Evolutionary conservation across 768 basidiomycete genomes (phyloP).

Genomic region (Suillus weaverae): DNA sequence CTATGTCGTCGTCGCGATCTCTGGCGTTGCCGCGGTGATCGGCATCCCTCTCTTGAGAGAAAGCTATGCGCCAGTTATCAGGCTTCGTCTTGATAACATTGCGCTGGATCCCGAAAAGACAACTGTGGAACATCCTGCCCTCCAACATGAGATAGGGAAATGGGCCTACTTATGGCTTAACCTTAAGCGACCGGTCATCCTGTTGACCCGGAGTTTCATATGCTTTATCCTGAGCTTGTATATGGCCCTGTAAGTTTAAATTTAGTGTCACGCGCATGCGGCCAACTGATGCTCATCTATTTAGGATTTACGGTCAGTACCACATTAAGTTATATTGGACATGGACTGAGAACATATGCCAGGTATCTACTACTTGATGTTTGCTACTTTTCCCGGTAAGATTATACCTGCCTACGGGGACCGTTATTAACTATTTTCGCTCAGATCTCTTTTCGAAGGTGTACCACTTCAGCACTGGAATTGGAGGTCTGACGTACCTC

Average conservation of each 20-base stretch:
- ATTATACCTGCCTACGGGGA: slow-evolving; percentile 13
- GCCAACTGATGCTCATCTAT: background rate
- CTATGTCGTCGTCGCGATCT: slow-evolving; percentile 47
- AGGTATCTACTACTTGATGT: slow-evolving; percentile 73
- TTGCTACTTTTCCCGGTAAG: slow-evolving; percentile 63
- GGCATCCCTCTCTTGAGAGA: slow-evolving; percentile 66
- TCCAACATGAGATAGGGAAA: slow-evolving; percentile 27
- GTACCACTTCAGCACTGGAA: slow-evolving; percentile 53
- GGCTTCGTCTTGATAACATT: slow-evolving; percentile 42
- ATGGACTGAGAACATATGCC: background rate
- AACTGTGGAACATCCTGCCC: slow-evolving; percentile 28
- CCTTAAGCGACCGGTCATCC: slow-evolving; percentile 56
- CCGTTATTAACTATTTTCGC: slow-evolving; percentile 10
- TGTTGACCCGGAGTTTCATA: slow-evolving; percentile 61
- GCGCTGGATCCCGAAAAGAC: slow-evolving; percentile 48
- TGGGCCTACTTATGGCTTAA: slow-evolving; percentile 55
- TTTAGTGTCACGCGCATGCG: background rate
- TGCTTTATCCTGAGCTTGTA: slow-evolving; percentile 74
- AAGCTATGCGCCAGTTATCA: slow-evolving; percentile 75
- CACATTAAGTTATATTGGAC: background rate
- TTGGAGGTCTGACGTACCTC: slow-evolving; percentile 52
- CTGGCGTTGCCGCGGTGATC: slow-evolving; percentile 42
- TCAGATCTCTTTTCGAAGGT: slow-evolving; percentile 45
- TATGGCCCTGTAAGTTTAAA: slow-evolving; percentile 62
- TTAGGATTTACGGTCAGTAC: slow-evolving; percentile 56